Base-by-base conservation (phyloP, 2,329 filamentous ascomycete species). In the Monosporascus ibericus region DNA sequence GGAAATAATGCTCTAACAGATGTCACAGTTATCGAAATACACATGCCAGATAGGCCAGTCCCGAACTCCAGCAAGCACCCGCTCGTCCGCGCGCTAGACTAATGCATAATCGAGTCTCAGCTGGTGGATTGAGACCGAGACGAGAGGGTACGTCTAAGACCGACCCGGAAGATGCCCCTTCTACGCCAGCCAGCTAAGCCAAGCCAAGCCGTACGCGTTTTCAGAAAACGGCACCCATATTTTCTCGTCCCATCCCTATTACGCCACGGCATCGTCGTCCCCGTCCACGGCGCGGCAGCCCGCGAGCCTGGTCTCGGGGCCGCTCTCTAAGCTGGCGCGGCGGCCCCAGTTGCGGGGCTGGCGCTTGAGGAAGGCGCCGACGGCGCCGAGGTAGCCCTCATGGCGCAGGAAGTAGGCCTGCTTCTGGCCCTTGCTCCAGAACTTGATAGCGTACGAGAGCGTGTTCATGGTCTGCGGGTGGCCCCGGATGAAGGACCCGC, bases 391-490 rank as follows among this genome's bases (percentile, higher is more conserved):
- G 67, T 97, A 99, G 25, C 94, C 94, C 71, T 99, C 94, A 64
- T 99, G 94, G 6, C 94, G 81, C 54, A 99, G 69, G 69, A 99
- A 99, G 69, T 96, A 97, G 0, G 94, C 94, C 71, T 96, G 90
- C 71, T 96, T 96, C 65, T 85, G 79, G 42, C 92, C 92, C 66
- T 94, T 90, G 60, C 88, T 91, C 94, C 94, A 99, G 73, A 97
- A 99, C 62, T 90, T 90, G 72, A 99, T 96, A 66, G 92, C 94
- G 66, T 96, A 99, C 51, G 88, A 92, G 9, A 99, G 77, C 0
- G 94, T 97, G 70, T 97, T 95, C 83, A 99, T 99, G 14, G 94
- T 99, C 73, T 97, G 94, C 17, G 88, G 85, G 70, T 99, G 94
- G 40, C 94, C 94, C 42, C 94, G 86, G 66, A 99, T 97, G 68